Base-by-base conservation (phyloP, 768 basidiomycete genomes). In the Strobilomyces confusus region DNA sequence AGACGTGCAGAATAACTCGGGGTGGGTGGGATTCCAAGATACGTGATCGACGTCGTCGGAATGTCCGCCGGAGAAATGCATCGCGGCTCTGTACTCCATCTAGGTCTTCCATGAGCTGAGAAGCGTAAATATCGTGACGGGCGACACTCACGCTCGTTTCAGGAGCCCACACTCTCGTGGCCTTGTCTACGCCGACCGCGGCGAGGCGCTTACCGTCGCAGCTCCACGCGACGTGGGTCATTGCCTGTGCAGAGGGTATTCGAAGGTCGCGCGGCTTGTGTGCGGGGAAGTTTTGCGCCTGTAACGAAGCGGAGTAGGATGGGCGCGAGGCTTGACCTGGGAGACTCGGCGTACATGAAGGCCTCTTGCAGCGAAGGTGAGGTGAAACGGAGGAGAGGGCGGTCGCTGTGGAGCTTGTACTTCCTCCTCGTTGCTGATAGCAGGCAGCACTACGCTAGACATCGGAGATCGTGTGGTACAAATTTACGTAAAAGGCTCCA, bases 11-110 rank as follows among this genome's bases (percentile, higher is more conserved):
- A 92, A 89, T 15, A 90, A 70, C 36, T 91, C 89, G 5, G 89
- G 87, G 59, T 92, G 89, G 3, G 85, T 87, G 1, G 89, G 89
- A 65, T 89, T 89, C 89, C 89, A 92, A 9, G 87, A 82, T 38
- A 91, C 72, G 55, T 89, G 83, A 60, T 92, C 89, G n/a, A 87
- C 84, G 42, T 89, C 88, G 50, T 89, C 87, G 2, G 79, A 75
- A 57, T 91, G 89, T 8, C 81, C 88, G 20, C 88, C 87, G 1
- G 83, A 78, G 52, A 81, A 89, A 15, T 78, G 72, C 2, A 78
- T 72, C 15, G 89, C 85, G 15, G 83, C 77, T 58, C 89, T 79
- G 22, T 78, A 69, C 42, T 92, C 89, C 76, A 89, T 82, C 88
- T 91, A 59, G 13, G 5, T n/a, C 38, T 1, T 0, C 14, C 4